Conservation (phyloP, 2,329 filamentous ascomycete genomes). For the Lecanicillium sp. region DNA sequence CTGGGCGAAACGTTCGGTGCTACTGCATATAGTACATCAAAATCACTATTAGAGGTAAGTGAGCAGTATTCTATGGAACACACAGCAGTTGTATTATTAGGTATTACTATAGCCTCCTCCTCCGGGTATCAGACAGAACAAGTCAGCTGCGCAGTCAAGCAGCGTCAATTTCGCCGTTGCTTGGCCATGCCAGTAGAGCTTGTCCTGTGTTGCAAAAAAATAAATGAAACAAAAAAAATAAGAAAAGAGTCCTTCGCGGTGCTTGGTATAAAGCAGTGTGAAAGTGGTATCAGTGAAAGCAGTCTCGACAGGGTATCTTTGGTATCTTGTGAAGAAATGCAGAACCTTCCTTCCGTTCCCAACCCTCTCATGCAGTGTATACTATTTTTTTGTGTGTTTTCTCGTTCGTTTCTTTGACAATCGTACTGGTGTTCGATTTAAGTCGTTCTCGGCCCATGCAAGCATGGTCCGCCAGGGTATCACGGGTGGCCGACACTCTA, state of each 20-base stretch:
- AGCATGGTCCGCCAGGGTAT: slow-evolving; percentile 17
- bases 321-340: slow-evolving; percentile 45
- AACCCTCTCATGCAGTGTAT: slow-evolving; percentile 29
- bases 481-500: slow-evolving; percentile 27
- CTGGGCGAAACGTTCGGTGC: too few species aligned
- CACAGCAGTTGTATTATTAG: slow-evolving; percentile 34
- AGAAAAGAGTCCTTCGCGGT: slow-evolving; percentile 7
- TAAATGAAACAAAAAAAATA: too few species aligned
- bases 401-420: slow-evolving; percentile 13
- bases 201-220: slow-evolving; percentile 1
- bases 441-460: slow-evolving; percentile 4
- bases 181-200: slow-evolving; percentile 5
- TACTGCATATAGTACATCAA: too few species aligned
- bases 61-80: slow-evolving; percentile 13
- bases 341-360: slow-evolving; percentile 42
- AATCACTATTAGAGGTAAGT: too few species aligned
- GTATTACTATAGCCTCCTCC: slow-evolving; percentile 33
- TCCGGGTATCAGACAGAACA: slow-evolving; percentile 33
- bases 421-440: slow-evolving; percentile 6
- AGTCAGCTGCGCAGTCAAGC: slow-evolving; percentile 13
- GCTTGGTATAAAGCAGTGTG: slow-evolving; percentile 20
- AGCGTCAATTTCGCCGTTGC: slow-evolving; percentile 17
- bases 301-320: slow-evolving; percentile 49
- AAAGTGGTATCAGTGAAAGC: slow-evolving; percentile 37
- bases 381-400: slow-evolving; percentile 17